Percentiles rank a stretch among this genome's conserved stretches.
phyloP scores from a whole-genome alignment of 208 protist species.

The Trypanosoma vivax region DNA sequence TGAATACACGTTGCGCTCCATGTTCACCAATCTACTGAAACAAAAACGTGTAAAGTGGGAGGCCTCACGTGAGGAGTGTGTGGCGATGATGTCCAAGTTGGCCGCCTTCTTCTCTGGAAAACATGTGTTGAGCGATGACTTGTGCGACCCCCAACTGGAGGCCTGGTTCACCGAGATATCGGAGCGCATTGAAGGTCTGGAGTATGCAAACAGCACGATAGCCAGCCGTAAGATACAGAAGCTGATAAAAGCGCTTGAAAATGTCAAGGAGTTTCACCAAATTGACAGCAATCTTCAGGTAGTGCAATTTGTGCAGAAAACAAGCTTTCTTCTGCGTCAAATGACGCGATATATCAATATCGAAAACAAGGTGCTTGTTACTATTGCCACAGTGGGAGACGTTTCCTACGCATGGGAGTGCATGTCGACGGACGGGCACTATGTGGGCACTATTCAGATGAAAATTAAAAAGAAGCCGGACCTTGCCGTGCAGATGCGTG shows the following conservation, averaged over 20 bases:
- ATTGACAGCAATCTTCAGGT: conserved; percentile 85
- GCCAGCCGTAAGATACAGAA: conserved; percentile 94
- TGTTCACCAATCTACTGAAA: conserved; percentile 86
- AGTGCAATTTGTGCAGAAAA: conserved; percentile 90
- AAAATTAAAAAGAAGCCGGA: conserved; percentile 89
- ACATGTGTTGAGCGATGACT: conserved; percentile 59
- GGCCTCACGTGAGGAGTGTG: conserved; percentile 52
- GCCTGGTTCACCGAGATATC: conserved; percentile 92
- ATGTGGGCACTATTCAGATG: conserved; percentile 90
- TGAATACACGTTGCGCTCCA: conserved; percentile 88
- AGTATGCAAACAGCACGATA: conserved; percentile 53
- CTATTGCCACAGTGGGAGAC: conserved; percentile 89
- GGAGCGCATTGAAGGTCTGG: conserved; percentile 47
- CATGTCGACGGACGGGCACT: conserved; percentile 79
- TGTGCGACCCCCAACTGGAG: conserved; percentile 88
- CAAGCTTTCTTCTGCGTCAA: conserved; percentile 71
- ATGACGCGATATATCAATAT: conserved; percentile 96
- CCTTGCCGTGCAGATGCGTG: conserved; percentile 91
- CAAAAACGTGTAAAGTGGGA: conserved; percentile 89
- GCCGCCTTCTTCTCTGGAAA: conserved; percentile 93
- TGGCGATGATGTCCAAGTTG: conserved; percentile 61
- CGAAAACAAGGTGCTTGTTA: conserved; percentile 80
- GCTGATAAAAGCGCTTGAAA: conserved; percentile 93
- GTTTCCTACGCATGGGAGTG: conserved; percentile 96
- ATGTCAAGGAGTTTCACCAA: conserved; percentile 95